Conservation (phyloP, 1,139 yeast genomes). For the Geotrichum cucujoidarum region DNA sequence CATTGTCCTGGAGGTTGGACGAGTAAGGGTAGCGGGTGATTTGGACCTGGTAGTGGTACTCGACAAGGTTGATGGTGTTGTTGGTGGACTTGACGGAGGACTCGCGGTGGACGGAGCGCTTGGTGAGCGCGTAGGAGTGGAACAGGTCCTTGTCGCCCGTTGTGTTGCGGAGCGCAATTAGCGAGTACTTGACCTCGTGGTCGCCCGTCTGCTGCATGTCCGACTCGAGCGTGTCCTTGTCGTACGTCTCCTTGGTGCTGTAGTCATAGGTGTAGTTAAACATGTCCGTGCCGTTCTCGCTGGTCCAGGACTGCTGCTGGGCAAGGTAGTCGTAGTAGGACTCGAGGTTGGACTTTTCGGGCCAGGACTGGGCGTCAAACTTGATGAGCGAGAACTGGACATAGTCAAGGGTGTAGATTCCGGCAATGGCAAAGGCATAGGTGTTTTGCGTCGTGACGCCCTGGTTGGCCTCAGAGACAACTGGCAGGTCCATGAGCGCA, state of each 20-base stretch:
- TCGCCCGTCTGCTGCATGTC: slow-evolving; percentile 12
- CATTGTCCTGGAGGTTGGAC: not conserved
- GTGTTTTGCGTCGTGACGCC: slow-evolving; percentile 1
- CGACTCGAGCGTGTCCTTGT: slow-evolving; percentile 6
- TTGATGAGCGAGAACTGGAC: slow-evolving; percentile 13
- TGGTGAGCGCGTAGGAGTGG: slow-evolving; percentile 16
- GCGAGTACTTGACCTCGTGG: slow-evolving; percentile 10
- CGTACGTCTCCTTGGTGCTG: slow-evolving; percentile 2
- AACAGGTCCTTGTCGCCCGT: slow-evolving; percentile 13
- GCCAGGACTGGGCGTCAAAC: slow-evolving; percentile 13
- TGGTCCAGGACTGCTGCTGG: slow-evolving; percentile 8
- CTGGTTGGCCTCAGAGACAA: slow-evolving; percentile 2
- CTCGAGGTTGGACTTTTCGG: slow-evolving; percentile 10
- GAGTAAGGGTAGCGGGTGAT: slow-evolving; percentile 12
- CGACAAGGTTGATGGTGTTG: slow-evolving; percentile 17
- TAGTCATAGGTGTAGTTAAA: slow-evolving; percentile 20
- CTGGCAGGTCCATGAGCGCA: slow-evolving; percentile 14
- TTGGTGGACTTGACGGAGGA: slow-evolving; percentile 11
- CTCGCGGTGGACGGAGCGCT: slow-evolving; percentile 18
- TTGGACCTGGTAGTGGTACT: slow-evolving; percentile 14
- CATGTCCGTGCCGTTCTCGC: slow-evolving; percentile 10
- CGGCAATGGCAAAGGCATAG: slow-evolving; percentile 18
- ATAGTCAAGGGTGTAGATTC: slow-evolving; percentile 16
- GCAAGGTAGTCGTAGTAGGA: slow-evolving; percentile 14
- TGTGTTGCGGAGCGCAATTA: slow-evolving; percentile 15